phyloP scores from a whole-genome alignment of 768 basidiomycete species.

The Dendrothele bispora region DNA sequence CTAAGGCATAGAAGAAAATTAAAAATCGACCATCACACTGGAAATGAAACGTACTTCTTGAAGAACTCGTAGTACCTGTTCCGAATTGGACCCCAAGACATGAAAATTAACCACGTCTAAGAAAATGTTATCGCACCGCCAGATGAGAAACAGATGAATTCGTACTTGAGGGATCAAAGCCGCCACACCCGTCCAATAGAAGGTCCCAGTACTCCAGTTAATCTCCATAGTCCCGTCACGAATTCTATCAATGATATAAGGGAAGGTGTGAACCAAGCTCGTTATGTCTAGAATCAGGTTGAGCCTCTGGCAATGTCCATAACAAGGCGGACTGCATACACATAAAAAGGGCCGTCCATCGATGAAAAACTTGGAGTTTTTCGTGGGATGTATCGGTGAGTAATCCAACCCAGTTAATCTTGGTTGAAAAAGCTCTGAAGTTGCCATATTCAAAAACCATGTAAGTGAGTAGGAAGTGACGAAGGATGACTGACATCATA shows the following conservation, averaged over 20 bases:
- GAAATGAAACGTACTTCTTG: slow-evolving; percentile 23
- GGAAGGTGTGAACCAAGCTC: slow-evolving; percentile 32
- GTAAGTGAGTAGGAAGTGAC: neutral
- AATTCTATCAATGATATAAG: slow-evolving; percentile 29
- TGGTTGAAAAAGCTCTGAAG: slow-evolving; percentile 31
- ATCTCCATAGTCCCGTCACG: slow-evolving; percentile 21
- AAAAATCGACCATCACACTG: neutral
- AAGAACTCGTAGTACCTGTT: slow-evolving; percentile 32
- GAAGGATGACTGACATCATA: slow-evolving; percentile 13
- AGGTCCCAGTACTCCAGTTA: slow-evolving; percentile 16
- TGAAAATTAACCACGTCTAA: slow-evolving; percentile 26
- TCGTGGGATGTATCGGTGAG: slow-evolving; percentile 34
- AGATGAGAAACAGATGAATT: neutral
- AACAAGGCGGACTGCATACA: slow-evolving; percentile 24
- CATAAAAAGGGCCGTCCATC: slow-evolving; percentile 32
- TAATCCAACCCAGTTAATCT: slow-evolving; percentile 31
- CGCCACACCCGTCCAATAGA: slow-evolving; percentile 32
- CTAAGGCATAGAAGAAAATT: neutral
- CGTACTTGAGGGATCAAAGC: slow-evolving; percentile 30
- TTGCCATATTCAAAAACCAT: neutral
- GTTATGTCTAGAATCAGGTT: slow-evolving; percentile 22
- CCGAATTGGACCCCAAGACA: slow-evolving; percentile 30
- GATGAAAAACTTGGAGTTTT: slow-evolving; percentile 36
- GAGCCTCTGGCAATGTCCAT: neutral
- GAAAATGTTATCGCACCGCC: neutral